Conservation (phyloP, 2,329 filamentous ascomycete genomes). For the Blastomyces gilchristii region DNA sequence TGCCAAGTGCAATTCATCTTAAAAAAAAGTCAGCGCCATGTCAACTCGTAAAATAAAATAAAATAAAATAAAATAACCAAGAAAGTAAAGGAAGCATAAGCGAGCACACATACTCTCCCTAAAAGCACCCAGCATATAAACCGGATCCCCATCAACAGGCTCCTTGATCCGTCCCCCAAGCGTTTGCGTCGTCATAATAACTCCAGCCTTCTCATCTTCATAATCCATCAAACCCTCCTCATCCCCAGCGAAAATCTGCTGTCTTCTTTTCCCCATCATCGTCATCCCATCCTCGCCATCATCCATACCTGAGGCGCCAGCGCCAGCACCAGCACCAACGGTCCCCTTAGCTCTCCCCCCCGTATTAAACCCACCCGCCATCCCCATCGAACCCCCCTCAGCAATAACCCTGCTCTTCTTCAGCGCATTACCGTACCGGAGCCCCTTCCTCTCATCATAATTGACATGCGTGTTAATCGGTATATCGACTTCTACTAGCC, state of each 20-base stretch:
- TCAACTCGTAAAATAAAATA: slow-evolving; percentile 12
- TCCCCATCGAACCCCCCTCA: slow-evolving; percentile 57
- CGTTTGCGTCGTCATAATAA: slow-evolving; percentile 65
- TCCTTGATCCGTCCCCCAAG: slow-evolving; percentile 70
- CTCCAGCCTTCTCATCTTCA: slow-evolving; percentile 30
- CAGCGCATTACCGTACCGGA: slow-evolving; percentile 72
- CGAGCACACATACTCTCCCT: slow-evolving; percentile 52
- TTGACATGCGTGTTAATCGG: slow-evolving; percentile 61
- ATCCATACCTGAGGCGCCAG: slow-evolving; percentile 8
- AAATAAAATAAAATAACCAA: neutral
- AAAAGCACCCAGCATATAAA: slow-evolving; percentile 90
- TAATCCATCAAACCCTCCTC: slow-evolving; percentile 16
- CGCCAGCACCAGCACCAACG: slow-evolving; percentile 19
- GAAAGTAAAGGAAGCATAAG: neutral
- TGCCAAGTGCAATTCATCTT: slow-evolving; percentile 78
- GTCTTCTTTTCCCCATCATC: neutral
- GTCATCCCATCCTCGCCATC: slow-evolving; percentile 12
- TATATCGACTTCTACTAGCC: slow-evolving; percentile 87
- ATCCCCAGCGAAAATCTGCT: slow-evolving; percentile 19
- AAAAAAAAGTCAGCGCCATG: neutral
- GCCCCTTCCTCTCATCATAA: slow-evolving; percentile 75
- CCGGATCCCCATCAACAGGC: slow-evolving; percentile 57
- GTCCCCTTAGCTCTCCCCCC: slow-evolving; percentile 4
- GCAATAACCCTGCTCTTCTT: slow-evolving; percentile 43
- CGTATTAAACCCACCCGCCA: slow-evolving; percentile 60